Evolutionary conservation across 805 yeast genomes (phyloP).

Genomic region (Lipomyces anomalus): DNA sequence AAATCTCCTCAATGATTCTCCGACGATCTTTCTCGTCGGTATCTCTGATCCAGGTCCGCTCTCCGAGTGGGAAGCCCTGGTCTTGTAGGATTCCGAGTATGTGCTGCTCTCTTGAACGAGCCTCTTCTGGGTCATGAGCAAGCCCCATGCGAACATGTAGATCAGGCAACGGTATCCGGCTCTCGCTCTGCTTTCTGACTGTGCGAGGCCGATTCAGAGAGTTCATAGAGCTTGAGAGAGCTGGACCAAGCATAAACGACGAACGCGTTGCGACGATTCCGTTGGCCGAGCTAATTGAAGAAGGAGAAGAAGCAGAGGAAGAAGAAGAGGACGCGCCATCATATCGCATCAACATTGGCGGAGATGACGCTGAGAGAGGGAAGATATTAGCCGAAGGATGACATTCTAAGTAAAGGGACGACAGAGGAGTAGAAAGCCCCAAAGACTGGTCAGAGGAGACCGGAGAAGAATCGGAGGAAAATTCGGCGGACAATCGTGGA

Average conservation of each 20-base stretch:
- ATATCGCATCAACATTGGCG: neutral
- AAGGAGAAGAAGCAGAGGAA: conserved; percentile 2
- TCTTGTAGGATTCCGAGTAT: conserved; percentile 38
- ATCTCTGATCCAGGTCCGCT: conserved; percentile 80
- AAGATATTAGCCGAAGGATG: neutral
- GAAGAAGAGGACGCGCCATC: neutral
- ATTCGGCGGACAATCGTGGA: conserved; percentile 5
- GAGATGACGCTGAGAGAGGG: conserved; percentile 1
- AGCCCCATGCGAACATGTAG: conserved; percentile 38
- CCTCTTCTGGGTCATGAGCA: conserved; percentile 34
- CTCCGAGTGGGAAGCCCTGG: conserved; percentile 68
- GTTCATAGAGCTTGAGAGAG: neutral
- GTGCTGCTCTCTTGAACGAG: conserved; percentile 35
- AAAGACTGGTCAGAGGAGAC: conserved; percentile 16
- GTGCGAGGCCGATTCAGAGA: conserved; percentile 13
- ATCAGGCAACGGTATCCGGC: conserved; percentile 36
- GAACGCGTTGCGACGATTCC: neutral
- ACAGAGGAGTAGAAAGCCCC: conserved; percentile 20
- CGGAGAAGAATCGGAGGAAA: conserved; percentile 3
- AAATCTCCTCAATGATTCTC: conserved; percentile 45
- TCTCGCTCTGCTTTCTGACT: conserved; percentile 32
- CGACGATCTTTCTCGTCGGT: conserved; percentile 52
- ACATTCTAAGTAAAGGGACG: conserved; percentile 19
- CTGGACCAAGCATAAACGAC: neutral
- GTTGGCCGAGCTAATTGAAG: conserved; percentile 1